These are phyloP conservation scores for Oryza meridionalis DNA, from an alignment of 176 grass and related monocot species.

Conservation along the genomic window DNA sequence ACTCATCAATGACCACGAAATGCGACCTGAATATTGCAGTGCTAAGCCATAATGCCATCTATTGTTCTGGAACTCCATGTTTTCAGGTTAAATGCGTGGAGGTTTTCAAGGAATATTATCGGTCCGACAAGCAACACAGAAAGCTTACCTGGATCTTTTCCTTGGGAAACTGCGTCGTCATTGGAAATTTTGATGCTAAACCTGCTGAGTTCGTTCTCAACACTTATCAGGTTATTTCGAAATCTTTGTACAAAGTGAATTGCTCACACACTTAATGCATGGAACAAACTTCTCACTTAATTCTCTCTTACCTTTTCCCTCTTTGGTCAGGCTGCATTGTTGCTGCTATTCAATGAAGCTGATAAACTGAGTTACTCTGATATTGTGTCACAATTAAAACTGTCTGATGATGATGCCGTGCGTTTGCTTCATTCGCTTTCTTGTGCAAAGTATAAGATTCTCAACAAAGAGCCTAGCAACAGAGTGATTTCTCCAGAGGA, in stretches of 20 bases:
- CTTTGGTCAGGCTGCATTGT: slow-evolving; percentile 41
- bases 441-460: slow-evolving; percentile 62
- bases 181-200: slow-evolving; percentile 51
- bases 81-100: slow-evolving; percentile 68
- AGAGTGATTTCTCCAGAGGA: slow-evolving; percentile 48
- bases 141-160: slow-evolving; percentile 72
- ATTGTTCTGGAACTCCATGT: neutral
- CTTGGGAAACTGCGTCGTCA: slow-evolving; percentile 52
- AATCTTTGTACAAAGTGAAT: neutral
- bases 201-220: slow-evolving; percentile 54
- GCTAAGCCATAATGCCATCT: neutral
- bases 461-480: slow-evolving; percentile 58
- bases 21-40: neutral
- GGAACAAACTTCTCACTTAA: neutral
- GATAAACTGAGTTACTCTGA: slow-evolving; percentile 50
- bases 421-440: slow-evolving; percentile 63
- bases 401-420: slow-evolving; percentile 53
- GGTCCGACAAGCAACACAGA: slow-evolving; percentile 35
- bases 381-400: slow-evolving; percentile 57
- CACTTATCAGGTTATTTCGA: slow-evolving; percentile 57
- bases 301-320: neutral
- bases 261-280: neutral
- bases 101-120: slow-evolving; percentile 57
- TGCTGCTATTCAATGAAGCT: slow-evolving; percentile 50
- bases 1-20: neutral